Percentiles rank a stretch among this genome's conserved stretches.
Conservation (phyloP, 371 early-diverging fungal species). For the Lichtheimia ramosa region DNA sequence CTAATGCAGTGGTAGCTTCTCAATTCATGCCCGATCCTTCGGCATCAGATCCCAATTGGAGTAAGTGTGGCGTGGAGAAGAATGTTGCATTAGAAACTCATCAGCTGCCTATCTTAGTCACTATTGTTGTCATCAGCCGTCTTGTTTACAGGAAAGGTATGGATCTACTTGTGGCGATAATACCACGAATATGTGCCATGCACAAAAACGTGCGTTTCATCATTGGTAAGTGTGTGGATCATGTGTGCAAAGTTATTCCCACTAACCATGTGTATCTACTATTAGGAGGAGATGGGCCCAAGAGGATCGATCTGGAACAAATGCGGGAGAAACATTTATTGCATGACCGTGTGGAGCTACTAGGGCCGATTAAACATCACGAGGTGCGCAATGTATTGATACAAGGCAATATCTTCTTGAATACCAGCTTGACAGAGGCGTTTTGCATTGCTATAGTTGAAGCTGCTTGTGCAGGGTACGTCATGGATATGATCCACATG, state of each 20-base stretch:
- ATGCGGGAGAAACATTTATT: slow-evolving; percentile 94
- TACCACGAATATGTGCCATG: slow-evolving; percentile 92
- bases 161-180: slow-evolving; percentile 89
- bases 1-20: slow-evolving; percentile 95
- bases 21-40: slow-evolving; percentile 87
- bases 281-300: slow-evolving; percentile 95
- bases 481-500: neutral
- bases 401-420: slow-evolving; percentile 97
- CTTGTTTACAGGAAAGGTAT: slow-evolving; percentile 98
- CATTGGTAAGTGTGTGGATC: slow-evolving; percentile 53
- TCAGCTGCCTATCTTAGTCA: slow-evolving; percentile 55
- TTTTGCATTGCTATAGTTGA: slow-evolving; percentile 99
- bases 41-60: slow-evolving; percentile 75
- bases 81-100: neutral
- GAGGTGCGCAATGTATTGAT: slow-evolving; percentile 89
- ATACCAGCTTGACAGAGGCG: slow-evolving; percentile 98
- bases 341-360: slow-evolving; percentile 90
- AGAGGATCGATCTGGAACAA: slow-evolving; percentile 95
- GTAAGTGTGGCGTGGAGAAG: slow-evolving; percentile 42
- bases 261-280: neutral
- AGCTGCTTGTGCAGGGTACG: slow-evolving; percentile 95
- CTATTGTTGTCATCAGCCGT: slow-evolving; percentile 92
- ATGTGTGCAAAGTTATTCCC: neutral
- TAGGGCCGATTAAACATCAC: slow-evolving; percentile 88
- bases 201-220: slow-evolving; percentile 86